Conservation (phyloP, 176 grass and related monocot genomes). For the Musa troglodytarum region DNA sequence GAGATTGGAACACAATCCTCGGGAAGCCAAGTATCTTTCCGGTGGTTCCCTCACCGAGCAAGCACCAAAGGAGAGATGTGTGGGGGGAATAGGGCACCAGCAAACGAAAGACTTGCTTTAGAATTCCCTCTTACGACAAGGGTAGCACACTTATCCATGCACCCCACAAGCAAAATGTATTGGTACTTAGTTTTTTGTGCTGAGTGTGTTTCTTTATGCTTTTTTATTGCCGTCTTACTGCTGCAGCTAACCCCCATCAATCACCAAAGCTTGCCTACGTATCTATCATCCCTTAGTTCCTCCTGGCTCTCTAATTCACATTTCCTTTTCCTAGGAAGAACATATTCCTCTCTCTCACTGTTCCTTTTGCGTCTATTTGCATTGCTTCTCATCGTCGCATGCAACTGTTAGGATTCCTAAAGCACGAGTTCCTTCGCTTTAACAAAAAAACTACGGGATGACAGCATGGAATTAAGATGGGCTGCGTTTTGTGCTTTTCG, state of each 20-base stretch:
- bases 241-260: not conserved
- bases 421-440: constrained; percentile 41
- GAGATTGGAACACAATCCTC: constrained; percentile 33
- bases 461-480: no score
- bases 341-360: constrained; percentile 13
- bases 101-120: constrained; percentile 32
- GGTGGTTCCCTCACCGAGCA: constrained; percentile 30
- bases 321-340: constrained; percentile 4
- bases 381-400: constrained; percentile 32
- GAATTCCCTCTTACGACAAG: constrained; percentile 35
- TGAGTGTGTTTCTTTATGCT: constrained; percentile 32
- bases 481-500: constrained; percentile 19
- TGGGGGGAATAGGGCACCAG: constrained; percentile 4
- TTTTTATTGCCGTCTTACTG: constrained; percentile 25
- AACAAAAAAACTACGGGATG: constrained; percentile 28
- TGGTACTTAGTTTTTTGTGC: constrained; percentile 43
- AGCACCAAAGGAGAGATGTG: constrained; percentile 11
- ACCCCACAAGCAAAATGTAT: constrained; percentile 13
- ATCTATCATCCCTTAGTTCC: no score
- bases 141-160: constrained; percentile 36
- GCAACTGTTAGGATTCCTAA: constrained; percentile 39
- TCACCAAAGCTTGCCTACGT: no score
- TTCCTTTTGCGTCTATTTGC: not conserved
- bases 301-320: constrained; percentile 9
- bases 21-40: constrained; percentile 61